Conservation (phyloP, 768 basidiomycete genomes). For the Psilocybe sp. region DNA sequence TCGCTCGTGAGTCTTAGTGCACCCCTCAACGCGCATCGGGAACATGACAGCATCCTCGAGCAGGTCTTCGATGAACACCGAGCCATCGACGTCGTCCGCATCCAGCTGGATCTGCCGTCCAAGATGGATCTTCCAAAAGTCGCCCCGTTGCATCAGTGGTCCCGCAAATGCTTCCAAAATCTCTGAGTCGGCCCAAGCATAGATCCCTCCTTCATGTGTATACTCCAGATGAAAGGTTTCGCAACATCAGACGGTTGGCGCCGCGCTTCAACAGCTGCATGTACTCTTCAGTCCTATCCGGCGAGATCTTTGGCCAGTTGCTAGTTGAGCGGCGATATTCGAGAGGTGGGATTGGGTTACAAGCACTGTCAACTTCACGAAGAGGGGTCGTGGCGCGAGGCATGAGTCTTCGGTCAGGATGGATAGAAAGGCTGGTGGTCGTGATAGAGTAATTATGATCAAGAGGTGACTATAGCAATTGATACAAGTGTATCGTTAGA, state of each 20-base stretch:
- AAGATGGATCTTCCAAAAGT: constrained; percentile 36
- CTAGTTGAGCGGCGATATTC: no score
- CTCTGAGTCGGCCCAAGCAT: constrained; percentile 28
- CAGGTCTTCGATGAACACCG: constrained; percentile 28
- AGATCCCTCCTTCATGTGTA: constrained; percentile 25
- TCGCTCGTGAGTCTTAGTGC: not conserved
- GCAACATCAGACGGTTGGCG: no score
- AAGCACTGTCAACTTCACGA: constrained; percentile 7
- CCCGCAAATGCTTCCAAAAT: constrained; percentile 30
- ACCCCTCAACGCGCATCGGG: constrained; percentile 2
- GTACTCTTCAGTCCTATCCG: no score
- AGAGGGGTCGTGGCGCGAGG: constrained; percentile 30
- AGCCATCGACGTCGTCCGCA: constrained; percentile 32
- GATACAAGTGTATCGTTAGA: no score
- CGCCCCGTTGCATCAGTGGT: constrained; percentile 27
- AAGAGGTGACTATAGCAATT: no score
- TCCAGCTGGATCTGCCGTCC: constrained; percentile 32
- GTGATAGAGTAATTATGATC: not conserved
- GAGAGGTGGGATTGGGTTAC: constrained; percentile 1
- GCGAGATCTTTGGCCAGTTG: no score
- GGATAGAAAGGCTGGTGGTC: constrained; percentile 17
- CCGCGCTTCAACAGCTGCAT: no score
- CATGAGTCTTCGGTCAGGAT: constrained; percentile 19
- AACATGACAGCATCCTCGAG: constrained; percentile 30
- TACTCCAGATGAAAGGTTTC: constrained; percentile 31